These are phyloP conservation scores for Coniochaeta prunicola DNA, from an alignment of 2,329 filamentous ascomycete genomes.

Conservation along the genomic window DNA sequence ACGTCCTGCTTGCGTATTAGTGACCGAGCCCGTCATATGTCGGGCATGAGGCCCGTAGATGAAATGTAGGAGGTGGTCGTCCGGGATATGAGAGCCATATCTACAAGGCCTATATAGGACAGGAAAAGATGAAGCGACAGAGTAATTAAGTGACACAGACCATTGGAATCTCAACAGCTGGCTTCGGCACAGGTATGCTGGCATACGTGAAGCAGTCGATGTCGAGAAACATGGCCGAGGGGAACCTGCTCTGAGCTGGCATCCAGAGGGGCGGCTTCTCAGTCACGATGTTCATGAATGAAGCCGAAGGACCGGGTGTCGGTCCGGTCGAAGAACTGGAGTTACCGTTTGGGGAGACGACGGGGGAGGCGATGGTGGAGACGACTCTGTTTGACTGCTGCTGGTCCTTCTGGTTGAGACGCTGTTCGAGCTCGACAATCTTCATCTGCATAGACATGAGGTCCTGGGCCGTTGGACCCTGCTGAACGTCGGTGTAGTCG, in stretches of 20 bases:
- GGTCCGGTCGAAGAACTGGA: background rate
- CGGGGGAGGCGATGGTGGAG: too few species aligned
- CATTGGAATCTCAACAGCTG: conserved; percentile 28
- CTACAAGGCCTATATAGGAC: too few species aligned
- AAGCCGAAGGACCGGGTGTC: background rate
- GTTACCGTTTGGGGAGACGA: background rate
- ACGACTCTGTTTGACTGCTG: background rate
- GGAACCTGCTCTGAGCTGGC: conserved; percentile 24
- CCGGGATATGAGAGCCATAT: background rate
- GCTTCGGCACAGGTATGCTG: conserved; percentile 28
- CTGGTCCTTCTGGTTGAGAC: conserved; percentile 15
- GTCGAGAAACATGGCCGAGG: conserved; percentile 36
- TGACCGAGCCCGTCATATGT: background rate
- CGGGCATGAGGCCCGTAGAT: background rate
- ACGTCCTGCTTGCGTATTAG: conserved; percentile 21
- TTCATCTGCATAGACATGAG: conserved; percentile 28
- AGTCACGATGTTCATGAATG: background rate
- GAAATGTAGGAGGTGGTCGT: background rate
- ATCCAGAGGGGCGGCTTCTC: conserved; percentile 12
- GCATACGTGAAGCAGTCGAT: conserved; percentile 27
- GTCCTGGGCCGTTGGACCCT: conserved; percentile 29
- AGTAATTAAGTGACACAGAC: conserved; percentile 20
- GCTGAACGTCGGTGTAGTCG: conserved; percentile 30
- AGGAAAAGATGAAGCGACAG: too few species aligned
- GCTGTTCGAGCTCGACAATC: conserved; percentile 29